phyloP scores from a whole-genome alignment of 1,139 yeast species.

The Diutina scorzettiae region DNA sequence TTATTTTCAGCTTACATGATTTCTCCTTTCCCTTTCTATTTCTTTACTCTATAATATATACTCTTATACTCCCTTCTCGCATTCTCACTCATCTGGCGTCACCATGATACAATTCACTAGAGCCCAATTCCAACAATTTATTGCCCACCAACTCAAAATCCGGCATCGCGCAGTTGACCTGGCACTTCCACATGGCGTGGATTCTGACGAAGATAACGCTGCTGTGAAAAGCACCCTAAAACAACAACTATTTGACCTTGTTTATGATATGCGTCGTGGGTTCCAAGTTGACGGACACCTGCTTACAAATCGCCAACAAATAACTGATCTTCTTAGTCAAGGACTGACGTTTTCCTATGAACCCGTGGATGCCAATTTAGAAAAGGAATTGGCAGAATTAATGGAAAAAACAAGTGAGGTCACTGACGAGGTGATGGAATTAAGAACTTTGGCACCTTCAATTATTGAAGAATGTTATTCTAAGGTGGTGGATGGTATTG shows the following conservation, averaged over 20 bases:
- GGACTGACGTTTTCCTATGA: neutral
- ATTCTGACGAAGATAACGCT: neutral
- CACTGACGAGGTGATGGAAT: neutral
- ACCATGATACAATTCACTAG: neutral
- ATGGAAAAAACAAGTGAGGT: neutral
- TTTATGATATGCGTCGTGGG: neutral
- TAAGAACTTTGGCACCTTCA: neutral
- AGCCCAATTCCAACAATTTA: neutral
- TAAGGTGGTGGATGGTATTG: neutral
- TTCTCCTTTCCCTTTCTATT: no score
- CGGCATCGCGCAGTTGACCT: neutral
- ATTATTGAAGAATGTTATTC: neutral
- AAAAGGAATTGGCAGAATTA: neutral
- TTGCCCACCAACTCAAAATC: neutral
- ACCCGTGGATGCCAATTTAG: neutral
- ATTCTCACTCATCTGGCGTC: no score
- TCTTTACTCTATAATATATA: no score
- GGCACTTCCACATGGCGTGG: neutral
- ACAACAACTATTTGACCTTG: neutral
- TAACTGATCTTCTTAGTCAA: neutral
- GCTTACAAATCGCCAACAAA: neutral
- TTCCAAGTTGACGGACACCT: neutral
- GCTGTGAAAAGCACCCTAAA: neutral
- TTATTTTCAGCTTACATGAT: no score
- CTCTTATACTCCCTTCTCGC: no score